Conservation (phyloP, 805 yeast genomes). For the Zygotorulaspora sp. region DNA sequence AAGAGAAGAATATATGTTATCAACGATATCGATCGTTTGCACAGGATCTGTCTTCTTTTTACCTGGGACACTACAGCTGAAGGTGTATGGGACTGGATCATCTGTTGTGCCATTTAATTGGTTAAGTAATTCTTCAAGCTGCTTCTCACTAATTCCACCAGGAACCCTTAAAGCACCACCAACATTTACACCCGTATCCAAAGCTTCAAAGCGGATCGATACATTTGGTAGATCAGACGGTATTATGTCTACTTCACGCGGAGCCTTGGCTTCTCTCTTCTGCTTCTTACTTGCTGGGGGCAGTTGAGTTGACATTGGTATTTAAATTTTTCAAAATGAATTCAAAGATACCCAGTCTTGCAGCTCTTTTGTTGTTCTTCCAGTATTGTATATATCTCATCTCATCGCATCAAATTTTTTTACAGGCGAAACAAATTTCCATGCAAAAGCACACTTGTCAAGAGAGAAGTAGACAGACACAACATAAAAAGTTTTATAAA, state of each 20-base stretch:
- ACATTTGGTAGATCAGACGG: conserved; percentile 85
- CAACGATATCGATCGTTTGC: conserved; percentile 61
- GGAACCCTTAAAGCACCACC: conserved; percentile 91
- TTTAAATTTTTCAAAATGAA: not conserved
- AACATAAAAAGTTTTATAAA: too few species aligned
- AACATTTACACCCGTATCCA: conserved; percentile 82
- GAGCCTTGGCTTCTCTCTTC: conserved; percentile 74
- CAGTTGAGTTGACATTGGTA: conserved; percentile 79
- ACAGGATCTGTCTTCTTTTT: conserved; percentile 38
- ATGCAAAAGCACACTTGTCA: too few species aligned
- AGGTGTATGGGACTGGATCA: conserved; percentile 87
- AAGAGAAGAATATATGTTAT: conserved; percentile 72
- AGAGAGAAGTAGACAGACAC: too few species aligned
- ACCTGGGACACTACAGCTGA: conserved; percentile 56
- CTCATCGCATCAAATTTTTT: conserved; percentile 12
- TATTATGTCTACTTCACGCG: conserved; percentile 64
- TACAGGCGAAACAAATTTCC: too few species aligned
- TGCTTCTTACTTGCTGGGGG: conserved; percentile 94
- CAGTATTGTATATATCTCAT: conserved; percentile 1
- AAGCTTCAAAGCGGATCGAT: conserved; percentile 81
- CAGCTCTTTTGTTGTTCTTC: not conserved
- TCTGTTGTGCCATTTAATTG: conserved; percentile 65
- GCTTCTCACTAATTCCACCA: conserved; percentile 77
- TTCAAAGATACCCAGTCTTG: not conserved
- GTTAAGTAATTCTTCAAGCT: conserved; percentile 82